Evolutionary conservation across 306 rosid species (phyloP), one percentile per base, ranked within the genome.

Genomic region (Phaseolus lunatus): DNA sequence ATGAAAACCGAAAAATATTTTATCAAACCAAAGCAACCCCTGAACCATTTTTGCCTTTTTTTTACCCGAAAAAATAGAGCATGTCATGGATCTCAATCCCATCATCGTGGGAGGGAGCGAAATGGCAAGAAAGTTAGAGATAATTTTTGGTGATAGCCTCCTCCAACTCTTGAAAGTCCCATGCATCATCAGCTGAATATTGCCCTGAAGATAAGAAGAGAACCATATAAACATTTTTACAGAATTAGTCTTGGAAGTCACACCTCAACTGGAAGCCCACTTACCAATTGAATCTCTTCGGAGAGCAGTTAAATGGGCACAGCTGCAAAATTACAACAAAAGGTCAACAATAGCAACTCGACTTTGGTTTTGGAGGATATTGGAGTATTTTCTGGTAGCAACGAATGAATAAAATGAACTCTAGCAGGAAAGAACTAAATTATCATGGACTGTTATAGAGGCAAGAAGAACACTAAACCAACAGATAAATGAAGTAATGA

Each of bases 261-360:
- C 53, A 74, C 67, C 20, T 16, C 15, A 64, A 19, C 3, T 70
- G 74, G 29, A 44, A 78, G 41, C 15, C 19, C 23, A 58, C 89
- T 84, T 88, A 94, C 98, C 98, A 13, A 92, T 94, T 67, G 97
- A 89, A 75, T 94, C 98, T 87, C 98, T 85, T 67, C 97, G 87
- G 54, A 95, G 96, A 49, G 98, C 96, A 69, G 93, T 95, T 77
- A 94, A 84, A 89, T 94, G 98, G 64, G 97, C 95, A 70, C 96
- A 92, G 70, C 97, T 94, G 91, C 87, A 84, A 79, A 79, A 63
- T 70, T n/a, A 61, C 44, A 85, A 66, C 48, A 76, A 53, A 37
- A 54, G 5, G 19, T 78, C 29, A 83, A 61, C 44, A 59, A 48
- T 45, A 23, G 33, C 19, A 56, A n/a, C 65, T 50, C 35, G 45